These are phyloP conservation scores for Candida silvicultrix DNA, from an alignment of 805 yeast species.

Conservation along the genomic window DNA sequence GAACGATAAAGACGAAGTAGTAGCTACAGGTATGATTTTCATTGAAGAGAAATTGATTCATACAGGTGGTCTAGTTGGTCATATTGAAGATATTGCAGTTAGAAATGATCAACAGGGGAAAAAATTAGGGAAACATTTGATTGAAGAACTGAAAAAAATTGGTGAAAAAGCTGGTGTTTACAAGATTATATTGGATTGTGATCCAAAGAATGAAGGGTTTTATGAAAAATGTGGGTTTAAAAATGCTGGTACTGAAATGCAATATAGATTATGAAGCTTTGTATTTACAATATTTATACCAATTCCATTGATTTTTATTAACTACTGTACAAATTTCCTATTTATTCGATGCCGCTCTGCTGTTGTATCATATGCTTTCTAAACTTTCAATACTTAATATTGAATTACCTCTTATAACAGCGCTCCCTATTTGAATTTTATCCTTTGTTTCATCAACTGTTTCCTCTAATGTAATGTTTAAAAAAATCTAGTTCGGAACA, in stretches of 20 bases:
- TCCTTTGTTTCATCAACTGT: slow-evolving; percentile 58
- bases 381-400: slow-evolving; percentile 59
- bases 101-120: slow-evolving; percentile 72
- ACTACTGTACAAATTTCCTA: neutral
- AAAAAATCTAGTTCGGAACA: slow-evolving; percentile 42
- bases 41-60: slow-evolving; percentile 83
- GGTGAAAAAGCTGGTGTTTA: slow-evolving; percentile 68
- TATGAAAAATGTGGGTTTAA: slow-evolving; percentile 83
- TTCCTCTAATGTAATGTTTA: slow-evolving; percentile 66
- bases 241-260: slow-evolving; percentile 67
- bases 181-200: slow-evolving; percentile 87
- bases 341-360: neutral
- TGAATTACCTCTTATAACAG: slow-evolving; percentile 74
- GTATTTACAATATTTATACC: no score
- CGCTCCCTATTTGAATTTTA: slow-evolving; percentile 55
- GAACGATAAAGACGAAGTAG: slow-evolving; percentile 45
- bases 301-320: neutral
- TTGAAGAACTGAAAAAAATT: slow-evolving; percentile 50
- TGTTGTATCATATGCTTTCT: slow-evolving; percentile 13
- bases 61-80: slow-evolving; percentile 80
- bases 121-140: slow-evolving; percentile 65
- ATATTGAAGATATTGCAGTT: slow-evolving; percentile 92
- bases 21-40: slow-evolving; percentile 78
- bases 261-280: slow-evolving; percentile 38
- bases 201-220: slow-evolving; percentile 72